Base-by-base conservation (phyloP, 2,329 filamentous ascomycete species). In the Orbilia blumenaviensis region DNA sequence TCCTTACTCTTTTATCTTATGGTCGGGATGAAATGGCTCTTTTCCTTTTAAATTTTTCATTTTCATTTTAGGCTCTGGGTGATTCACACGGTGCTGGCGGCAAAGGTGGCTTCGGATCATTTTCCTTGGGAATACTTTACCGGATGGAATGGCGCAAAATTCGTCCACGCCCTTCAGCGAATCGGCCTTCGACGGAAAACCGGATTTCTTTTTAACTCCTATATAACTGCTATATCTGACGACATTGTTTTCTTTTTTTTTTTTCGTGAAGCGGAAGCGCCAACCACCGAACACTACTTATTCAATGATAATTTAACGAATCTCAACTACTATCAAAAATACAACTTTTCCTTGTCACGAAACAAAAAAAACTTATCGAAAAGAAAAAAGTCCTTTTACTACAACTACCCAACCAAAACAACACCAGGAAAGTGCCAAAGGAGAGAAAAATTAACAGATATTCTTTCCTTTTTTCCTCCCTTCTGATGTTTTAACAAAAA, bases 111-210 rank as follows among this genome's bases (percentile, higher is more conserved):
- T 75, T 63, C 69, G 62, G 63, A 68, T 63, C 66, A 63, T 56
- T 66, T 75, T 68, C 71, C 63, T 68, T 68, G 71, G 71, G 63
- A 67, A 68, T 68, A 56, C 46, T 75, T 68, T 68, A 75, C 71
- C 71, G 64, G 71, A 75, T 74, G 54, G 64, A 62, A 75, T 48
- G 71, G 71, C 63, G 71, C 71, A 74, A 73, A 67, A 68, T 67
- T 67, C 71, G 71, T 75, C 71, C 38, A 75, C 63, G 71, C 63
- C 71, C 27, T 75, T 75, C 63, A 68, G 46, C 56, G 58, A 60
- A 75, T 63, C 58, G 64, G 71, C 71, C 41, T 54, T 64, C 50
- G 67, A 60, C 71, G 71, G 36, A 52, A 66, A 61, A 74, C 69
- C 69, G 54, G 69, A 23, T 54, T 74, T 66, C 56, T 61, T 56